Evolutionary conservation across 2,329 filamentous ascomycete species (phyloP).

Genomic region (Colletotrichum truncatum): DNA sequence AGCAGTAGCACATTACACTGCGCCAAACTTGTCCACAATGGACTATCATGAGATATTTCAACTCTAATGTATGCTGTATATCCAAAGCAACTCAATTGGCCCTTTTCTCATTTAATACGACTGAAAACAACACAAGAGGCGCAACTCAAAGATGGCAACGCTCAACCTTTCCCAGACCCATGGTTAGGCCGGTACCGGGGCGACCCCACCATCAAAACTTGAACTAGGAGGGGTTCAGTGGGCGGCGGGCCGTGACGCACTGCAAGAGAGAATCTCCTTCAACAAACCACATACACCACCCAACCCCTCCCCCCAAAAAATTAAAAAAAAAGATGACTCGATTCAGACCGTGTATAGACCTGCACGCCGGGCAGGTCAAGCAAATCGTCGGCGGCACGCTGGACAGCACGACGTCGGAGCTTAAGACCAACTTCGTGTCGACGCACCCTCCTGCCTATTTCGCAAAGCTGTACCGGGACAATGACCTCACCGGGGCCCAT

Average conservation of each 20-base stretch:
- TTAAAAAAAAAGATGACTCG: constrained; percentile 75
- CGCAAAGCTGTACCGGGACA: constrained; percentile 81
- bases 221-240: constrained; percentile 19
- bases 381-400: constrained; percentile 98
- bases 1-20: no score
- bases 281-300: not conserved
- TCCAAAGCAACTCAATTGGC: fast-evolving
- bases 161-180: not conserved
- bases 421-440: constrained; percentile 95
- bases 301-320: not conserved
- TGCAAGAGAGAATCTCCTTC: constrained; percentile 1
- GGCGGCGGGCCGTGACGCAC: constrained; percentile 7
- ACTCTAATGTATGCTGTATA: no score
- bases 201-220: constrained; percentile 30
- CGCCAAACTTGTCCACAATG: no score
- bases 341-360: constrained; percentile 95
- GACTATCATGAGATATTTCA: no score
- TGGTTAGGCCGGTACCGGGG: constrained; percentile 22
- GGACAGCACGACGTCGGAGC: constrained; percentile 68
- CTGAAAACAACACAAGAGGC: not conserved
- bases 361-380: constrained; percentile 97
- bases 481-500: constrained; percentile 81
- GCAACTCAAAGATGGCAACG: not conserved
- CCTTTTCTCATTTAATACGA: not conserved
- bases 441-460: constrained; percentile 84